Evolutionary conservation across 352 stramenopile species (phyloP), one percentile per base, ranked within the genome.

Genomic region (Phytopythium sindhum): DNA sequence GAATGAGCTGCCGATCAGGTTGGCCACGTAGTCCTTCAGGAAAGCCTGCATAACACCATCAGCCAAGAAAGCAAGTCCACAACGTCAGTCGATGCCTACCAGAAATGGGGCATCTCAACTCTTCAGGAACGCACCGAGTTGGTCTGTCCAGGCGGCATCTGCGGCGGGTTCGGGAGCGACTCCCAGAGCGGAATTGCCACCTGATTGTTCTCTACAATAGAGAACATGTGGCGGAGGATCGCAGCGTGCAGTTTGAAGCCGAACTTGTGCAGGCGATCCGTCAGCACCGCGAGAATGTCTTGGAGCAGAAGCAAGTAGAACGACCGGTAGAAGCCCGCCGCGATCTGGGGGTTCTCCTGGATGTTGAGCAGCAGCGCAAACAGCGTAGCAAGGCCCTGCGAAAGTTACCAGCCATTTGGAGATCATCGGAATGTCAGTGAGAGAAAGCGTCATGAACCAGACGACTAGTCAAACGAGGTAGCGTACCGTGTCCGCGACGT

Each of bases 201-300:
- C 71, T 98, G 94, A 66, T 98, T 97, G 63, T 86, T 95, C 75
- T 99, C 90, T 31, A 99, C 95, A 15, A 99, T 88, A 51, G 97
- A 82, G 75, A 99, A 99, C 89, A 99, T 98, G 72, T 98, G 88
- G 68, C 95, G 90, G 50, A 99, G 82, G 29, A 99, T 93, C 24
- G 95, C 97, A 0, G 96, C 95, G 73, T 99, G 97, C 79, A 99
- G 94, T 79, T 98, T 98, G 76, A 99, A 99, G 15, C 96, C 96
- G 41, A 94, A 98, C 82, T 99, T 99, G 80, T 99, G 98, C 51
- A 99, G 83, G 15, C 97, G 88, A 70, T 99, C 98, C 17, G 98
- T 99, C 74, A 99, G 85, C 24, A 99, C 96, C 10, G 93, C 92
- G 62, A 99, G 85, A 21, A 99, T 97, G 70, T 99, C 96, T 74